Conservation (phyloP, 1,284 basidiomycete genomes). For the Trichosporon sp. region DNA sequence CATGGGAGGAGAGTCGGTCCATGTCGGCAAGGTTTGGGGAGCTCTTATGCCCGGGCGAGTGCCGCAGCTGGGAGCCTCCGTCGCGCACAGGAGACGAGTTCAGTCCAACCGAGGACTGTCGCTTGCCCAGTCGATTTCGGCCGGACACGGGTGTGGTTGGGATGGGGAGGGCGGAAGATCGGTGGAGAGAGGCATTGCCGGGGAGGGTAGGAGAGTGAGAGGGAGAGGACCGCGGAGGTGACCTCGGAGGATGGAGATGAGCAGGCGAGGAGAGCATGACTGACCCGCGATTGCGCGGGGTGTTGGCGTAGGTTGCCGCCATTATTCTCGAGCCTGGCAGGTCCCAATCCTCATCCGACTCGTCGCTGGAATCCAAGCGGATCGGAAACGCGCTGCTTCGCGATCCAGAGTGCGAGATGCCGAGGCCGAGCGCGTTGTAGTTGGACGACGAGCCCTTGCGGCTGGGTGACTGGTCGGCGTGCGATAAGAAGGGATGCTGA, state of each 20-base stretch:
- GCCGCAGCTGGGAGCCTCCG: neutral
- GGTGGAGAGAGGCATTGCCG: neutral
- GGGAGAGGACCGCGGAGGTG: constrained; percentile 14
- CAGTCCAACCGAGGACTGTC: neutral
- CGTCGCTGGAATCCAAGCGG: constrained; percentile 14
- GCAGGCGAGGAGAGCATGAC: neutral
- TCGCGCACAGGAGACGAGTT: neutral
- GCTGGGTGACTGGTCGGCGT: constrained; percentile 6
- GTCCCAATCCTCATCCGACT: constrained; percentile 24
- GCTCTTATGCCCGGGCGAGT: constrained; percentile 11
- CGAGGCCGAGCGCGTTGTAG: neutral
- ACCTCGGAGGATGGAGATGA: constrained; percentile 12
- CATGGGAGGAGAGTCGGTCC: neutral
- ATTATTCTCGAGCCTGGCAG: constrained; percentile 11
- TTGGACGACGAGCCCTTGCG: constrained; percentile 3
- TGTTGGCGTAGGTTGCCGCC: neutral
- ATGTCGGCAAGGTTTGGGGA: constrained; percentile 13
- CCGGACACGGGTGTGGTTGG: neutral
- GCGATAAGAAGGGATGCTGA: neutral
- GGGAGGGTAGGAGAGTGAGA: constrained; percentile 7
- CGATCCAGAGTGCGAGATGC: neutral
- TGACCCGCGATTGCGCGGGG: neutral
- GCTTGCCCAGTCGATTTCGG: neutral
- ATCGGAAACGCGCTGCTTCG: neutral
- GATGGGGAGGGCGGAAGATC: neutral